phyloP scores from a whole-genome alignment of 2,329 filamentous ascomycete genomes.

The Diaporthe longicolla region DNA sequence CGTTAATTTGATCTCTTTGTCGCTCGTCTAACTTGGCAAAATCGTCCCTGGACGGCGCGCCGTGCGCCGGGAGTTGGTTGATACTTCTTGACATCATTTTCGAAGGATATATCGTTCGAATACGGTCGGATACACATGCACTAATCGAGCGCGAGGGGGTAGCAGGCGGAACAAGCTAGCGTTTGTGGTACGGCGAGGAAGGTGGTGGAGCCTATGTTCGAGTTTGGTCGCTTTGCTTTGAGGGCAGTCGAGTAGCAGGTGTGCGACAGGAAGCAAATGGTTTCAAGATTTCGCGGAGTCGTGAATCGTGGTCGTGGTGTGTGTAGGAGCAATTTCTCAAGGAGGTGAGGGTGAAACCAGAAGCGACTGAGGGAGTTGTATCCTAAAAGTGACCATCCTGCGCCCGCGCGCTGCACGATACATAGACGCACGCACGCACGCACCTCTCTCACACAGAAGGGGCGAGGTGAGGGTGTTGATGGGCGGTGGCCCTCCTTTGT shows the following conservation, averaged over 20 bases:
- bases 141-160: slow-evolving; percentile 23
- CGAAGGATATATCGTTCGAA: slow-evolving; percentile 23
- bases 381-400: slow-evolving; percentile 41
- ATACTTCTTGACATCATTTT: slow-evolving; percentile 43
- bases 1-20: slow-evolving; percentile 92
- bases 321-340: slow-evolving; percentile 33
- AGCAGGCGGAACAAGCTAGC: slow-evolving; percentile 5
- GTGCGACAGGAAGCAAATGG: slow-evolving; percentile 22
- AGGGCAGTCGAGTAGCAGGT: neutral
- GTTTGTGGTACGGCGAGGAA: slow-evolving; percentile 1
- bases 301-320: slow-evolving; percentile 25
- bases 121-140: neutral
- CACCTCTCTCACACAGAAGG: neutral
- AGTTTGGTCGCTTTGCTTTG: neutral
- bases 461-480: slow-evolving; percentile 19
- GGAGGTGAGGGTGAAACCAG: slow-evolving; percentile 30
- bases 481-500: slow-evolving; percentile 20
- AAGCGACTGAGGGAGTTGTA: slow-evolving; percentile 39
- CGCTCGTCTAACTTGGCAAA: slow-evolving; percentile 78
- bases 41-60: slow-evolving; percentile 51
- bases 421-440: slow-evolving; percentile 20
- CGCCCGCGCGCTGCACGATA: slow-evolving; percentile 41
- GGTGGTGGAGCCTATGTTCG: neutral
- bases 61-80: slow-evolving; percentile 40
- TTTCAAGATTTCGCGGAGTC: slow-evolving; percentile 8